These are phyloP conservation scores for Suhomyces taliae DNA, from an alignment of 1,139 yeast species.

Conservation along the genomic window DNA sequence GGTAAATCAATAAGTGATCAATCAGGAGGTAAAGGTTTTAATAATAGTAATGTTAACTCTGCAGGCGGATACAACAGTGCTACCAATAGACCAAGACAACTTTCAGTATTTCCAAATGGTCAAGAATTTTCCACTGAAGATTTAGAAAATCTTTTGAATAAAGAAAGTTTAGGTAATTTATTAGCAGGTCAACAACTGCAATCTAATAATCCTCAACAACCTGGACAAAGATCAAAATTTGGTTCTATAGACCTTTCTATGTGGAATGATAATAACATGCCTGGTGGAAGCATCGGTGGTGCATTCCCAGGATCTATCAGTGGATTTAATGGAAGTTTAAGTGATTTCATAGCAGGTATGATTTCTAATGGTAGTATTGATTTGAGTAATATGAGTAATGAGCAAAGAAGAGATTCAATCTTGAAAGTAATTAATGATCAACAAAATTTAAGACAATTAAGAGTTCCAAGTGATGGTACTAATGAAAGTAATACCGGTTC, in stretches of 20 bases:
- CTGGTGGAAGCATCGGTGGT: conserved; percentile 13
- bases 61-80: conserved; percentile 18
- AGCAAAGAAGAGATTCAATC: conserved; percentile 45
- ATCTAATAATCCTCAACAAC: conserved; percentile 9
- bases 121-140: conserved; percentile 36
- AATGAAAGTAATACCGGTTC: conserved; percentile 4
- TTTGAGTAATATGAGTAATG: conserved; percentile 41
- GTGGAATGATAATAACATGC: conserved; percentile 17
- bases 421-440: conserved; percentile 39
- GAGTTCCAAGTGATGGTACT: conserved; percentile 14
- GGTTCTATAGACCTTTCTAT: conserved; percentile 33
- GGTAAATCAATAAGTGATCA: conserved; percentile 37
- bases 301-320: conserved; percentile 28
- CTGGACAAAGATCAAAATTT: conserved; percentile 20
- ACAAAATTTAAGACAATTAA: conserved; percentile 20
- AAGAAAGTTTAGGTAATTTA: conserved; percentile 41
- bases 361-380: conserved; percentile 43
- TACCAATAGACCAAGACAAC: conserved; percentile 13
- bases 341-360: conserved; percentile 37
- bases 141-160: conserved; percentile 43
- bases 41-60: conserved; percentile 12
- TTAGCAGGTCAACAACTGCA: conserved; percentile 27
- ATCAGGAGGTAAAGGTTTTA: conserved; percentile 9
- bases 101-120: conserved; percentile 15
- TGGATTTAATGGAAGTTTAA: conserved; percentile 36